A percentile compares a stretch with the other conserved stretches of the same genome.
Evolutionary conservation across 345 rosid species (phyloP).

Genomic region (Populus deltoides): DNA sequence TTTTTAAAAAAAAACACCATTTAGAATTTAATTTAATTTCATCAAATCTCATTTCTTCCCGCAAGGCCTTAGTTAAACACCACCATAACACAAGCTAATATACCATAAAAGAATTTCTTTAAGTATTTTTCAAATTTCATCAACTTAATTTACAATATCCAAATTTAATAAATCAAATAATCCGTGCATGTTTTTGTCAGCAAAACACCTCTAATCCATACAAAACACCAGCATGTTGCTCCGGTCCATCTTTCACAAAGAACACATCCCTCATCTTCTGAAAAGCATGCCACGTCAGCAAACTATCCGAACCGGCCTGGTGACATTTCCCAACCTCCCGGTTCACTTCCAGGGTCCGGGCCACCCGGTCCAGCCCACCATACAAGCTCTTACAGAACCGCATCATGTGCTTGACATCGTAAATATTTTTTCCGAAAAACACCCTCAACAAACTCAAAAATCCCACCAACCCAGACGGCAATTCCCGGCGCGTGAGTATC

Average conservation of each 20-base stretch:
- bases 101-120: neutral
- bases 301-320: constrained; percentile 49
- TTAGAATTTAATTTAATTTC: no score
- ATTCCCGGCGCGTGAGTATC: constrained; percentile 18
- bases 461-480: constrained; percentile 17
- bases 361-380: constrained; percentile 35
- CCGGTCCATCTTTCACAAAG: constrained; percentile 17
- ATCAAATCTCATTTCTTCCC: no score
- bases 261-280: constrained; percentile 36
- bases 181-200: neutral
- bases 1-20: no score
- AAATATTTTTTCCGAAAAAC: constrained; percentile 25
- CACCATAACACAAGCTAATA: neutral
- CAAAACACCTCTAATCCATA: constrained; percentile 22
- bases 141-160: neutral
- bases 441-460: constrained; percentile 22
- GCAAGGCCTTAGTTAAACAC: no score
- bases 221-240: constrained; percentile 32
- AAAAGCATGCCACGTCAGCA: constrained; percentile 44
- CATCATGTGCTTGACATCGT: constrained; percentile 34
- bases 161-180: neutral
- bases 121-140: neutral
- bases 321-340: constrained; percentile 41
- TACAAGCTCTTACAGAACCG: constrained; percentile 21
- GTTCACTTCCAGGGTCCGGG: constrained; percentile 11